Conservation (phyloP, 164 flowering plant genomes). For the Liriodendron chinense region DNA sequence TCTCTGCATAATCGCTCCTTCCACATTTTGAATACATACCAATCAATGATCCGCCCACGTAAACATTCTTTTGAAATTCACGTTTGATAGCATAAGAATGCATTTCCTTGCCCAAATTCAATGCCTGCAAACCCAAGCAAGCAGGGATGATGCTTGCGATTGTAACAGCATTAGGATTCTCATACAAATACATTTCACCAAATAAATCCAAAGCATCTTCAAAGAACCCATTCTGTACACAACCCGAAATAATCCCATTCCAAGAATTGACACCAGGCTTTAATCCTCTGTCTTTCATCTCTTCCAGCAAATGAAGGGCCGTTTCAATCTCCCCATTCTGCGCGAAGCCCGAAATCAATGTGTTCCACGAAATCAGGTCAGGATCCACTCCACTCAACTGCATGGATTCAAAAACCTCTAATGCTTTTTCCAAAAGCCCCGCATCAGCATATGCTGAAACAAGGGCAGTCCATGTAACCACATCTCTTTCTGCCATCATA, state of each 20-base stretch:
- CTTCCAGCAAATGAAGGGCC: constrained; percentile 31
- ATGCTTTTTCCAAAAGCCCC: constrained; percentile 42
- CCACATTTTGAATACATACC: constrained; percentile 48
- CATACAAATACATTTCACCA: constrained; percentile 21
- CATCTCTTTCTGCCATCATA: constrained; percentile 39
- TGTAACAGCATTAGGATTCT: constrained; percentile 38
- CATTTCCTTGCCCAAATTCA: constrained; percentile 33
- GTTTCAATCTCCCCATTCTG: constrained; percentile 34
- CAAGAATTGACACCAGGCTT: constrained; percentile 42
- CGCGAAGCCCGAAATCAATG: constrained; percentile 43
- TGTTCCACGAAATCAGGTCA: constrained; percentile 51
- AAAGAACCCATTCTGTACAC: constrained; percentile 35
- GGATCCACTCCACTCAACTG: constrained; percentile 33
- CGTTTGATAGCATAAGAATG: constrained; percentile 38
- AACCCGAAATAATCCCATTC: constrained; percentile 52
- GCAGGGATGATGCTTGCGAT: constrained; percentile 40
- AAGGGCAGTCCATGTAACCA: constrained; percentile 53
- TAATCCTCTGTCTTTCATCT: constrained; percentile 38
- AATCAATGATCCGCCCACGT: constrained; percentile 44
- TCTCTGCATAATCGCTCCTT: constrained; percentile 30
- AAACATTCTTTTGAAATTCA: constrained; percentile 18
- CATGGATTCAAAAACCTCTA: constrained; percentile 36
- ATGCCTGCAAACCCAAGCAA: constrained; percentile 34
- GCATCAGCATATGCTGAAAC: constrained; percentile 34
- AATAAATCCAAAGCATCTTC: constrained; percentile 39